Base-by-base conservation (phyloP, 2,329 filamentous ascomycete species). In the Exophiala phaeomuriformis region DNA sequence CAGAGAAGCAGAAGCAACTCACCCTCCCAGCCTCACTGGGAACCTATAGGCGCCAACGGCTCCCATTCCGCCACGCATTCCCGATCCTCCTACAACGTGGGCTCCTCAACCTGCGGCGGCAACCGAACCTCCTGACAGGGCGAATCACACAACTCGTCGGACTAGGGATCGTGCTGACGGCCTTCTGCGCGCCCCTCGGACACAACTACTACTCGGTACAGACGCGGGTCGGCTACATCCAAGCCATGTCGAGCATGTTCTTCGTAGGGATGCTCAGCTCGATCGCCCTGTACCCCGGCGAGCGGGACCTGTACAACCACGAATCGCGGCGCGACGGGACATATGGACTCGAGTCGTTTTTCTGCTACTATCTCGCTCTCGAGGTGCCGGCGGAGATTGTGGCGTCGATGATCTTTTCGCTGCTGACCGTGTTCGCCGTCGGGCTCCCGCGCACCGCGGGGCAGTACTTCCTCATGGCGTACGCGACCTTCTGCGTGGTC, bases 221-320 rank as follows among this genome's bases (percentile, higher is more conserved):
- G 66, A 87, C 83, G 47, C 79, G 86, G 1, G 77, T 90, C 61
- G 86, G 86, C 0, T 85, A 88, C 60, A 72, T 89, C 0, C 83
- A 89, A 59, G 80, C 90, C 64, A 76, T 89, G 31, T 79, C 82
- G 1, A 82, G 85, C 33, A 51, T 87, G 35, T 86, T 86, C 67
- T 86, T 86, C 61, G 80, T 87, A 1, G 86, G 86, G 30, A 88
- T 90, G 85, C 75, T 90, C 8, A 85, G 90, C 66, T 89, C 89
- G 63, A 83, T 89, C 3, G 84, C 85, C 2, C 76, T 87, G 5
- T 89, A 89, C 64, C 86, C 86, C 0, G 72, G 72, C 39, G 86
- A 89, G 64, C 77, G 84, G 3, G 84, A 88, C 52, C 85, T 89
- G 0, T 90, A 89, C 66, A 88, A 89, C 64, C 79, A 83, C 60